Evolutionary conservation across 768 basidiomycete genomes (phyloP).

Genomic region (Russula brevipes): DNA sequence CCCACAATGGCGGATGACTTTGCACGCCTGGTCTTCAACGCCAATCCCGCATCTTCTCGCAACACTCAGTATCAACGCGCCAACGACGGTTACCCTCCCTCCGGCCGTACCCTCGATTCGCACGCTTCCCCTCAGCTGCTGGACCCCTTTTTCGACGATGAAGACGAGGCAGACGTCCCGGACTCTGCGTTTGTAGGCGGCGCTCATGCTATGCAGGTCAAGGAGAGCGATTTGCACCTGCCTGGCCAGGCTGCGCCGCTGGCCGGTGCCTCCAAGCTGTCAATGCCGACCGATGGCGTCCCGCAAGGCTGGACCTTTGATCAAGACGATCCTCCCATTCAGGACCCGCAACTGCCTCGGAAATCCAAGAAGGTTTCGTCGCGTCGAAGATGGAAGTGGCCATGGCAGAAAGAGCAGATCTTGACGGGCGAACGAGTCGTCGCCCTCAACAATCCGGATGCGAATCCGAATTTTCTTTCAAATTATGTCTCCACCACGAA

Average conservation of each 20-base stretch:
- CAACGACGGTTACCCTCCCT: slow-evolving; percentile 57
- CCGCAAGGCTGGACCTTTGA: slow-evolving; percentile 74
- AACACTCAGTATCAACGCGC: slow-evolving; percentile 45
- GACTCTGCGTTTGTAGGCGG: slow-evolving; percentile 60
- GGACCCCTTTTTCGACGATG: slow-evolving; percentile 90
- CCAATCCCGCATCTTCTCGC: slow-evolving; percentile 55
- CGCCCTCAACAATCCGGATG: slow-evolving; percentile 68
- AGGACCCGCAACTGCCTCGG: background rate
- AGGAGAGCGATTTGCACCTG: slow-evolving; percentile 52
- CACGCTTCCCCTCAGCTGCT: slow-evolving; percentile 37
- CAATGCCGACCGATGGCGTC: slow-evolving; percentile 40
- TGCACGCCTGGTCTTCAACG: slow-evolving; percentile 62
- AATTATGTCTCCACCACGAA: slow-evolving; percentile 95
- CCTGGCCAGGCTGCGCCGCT: slow-evolving; percentile 54
- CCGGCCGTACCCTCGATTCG: slow-evolving; percentile 41
- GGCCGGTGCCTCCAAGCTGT: slow-evolving; percentile 50
- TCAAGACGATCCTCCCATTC: slow-evolving; percentile 45
- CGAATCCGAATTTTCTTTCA: slow-evolving; percentile 61
- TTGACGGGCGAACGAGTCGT: slow-evolving; percentile 72
- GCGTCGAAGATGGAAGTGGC: slow-evolving; percentile 65
- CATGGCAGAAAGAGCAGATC: slow-evolving; percentile 69
- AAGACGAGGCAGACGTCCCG: slow-evolving; percentile 59
- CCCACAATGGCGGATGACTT: slow-evolving; percentile 64
- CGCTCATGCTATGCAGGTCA: slow-evolving; percentile 40
- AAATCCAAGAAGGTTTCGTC: slow-evolving; percentile 27